Evolutionary conservation across 441 rosid species (phyloP), one percentile per base, ranked within the genome.

Genomic region (Theobroma grandiflorum): DNA sequence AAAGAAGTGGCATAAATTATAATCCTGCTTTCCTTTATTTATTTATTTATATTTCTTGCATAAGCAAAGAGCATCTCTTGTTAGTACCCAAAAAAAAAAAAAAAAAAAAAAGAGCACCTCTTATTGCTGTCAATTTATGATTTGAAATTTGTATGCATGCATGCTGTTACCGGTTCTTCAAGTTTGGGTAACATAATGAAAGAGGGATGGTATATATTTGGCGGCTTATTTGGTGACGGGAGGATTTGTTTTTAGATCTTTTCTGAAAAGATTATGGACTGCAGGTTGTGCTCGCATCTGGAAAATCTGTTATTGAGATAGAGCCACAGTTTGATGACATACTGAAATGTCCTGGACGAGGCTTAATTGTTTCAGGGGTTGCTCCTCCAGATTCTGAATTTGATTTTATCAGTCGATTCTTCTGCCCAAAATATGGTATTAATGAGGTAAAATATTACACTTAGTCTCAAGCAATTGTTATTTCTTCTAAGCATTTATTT

Each of bases 211-310:
- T 45, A 57, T 35, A 10, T 12, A 33, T 75, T 57, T 40, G 55
- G 11, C 26, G n/a, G 40, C 52, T 40, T 8, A 40, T 42, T 45
- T 58, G 16, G 35, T 43, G 52, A 42, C 14, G 15, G 22, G 43
- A 61, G 42, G 15, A 8, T 14, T 74, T 74, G 2, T 52, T 26
- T 40, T 47, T 70, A 14, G 57, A 74, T 58, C 67, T n/a, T 38
- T 43, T 16, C 75, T 70, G 20, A 70, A 14, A 26, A 58, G 20
- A 49, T 22, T 15, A 47, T 31, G 15, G 11, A 49, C 82, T 65
- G 85, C 78, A 91, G 97, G 89, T 90, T 79, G 90, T 87, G 82
- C 86, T 95, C 69, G 85, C 93, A 26, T 93, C 98, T 33, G 85
- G 80, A 63, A 84, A 91, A 84, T 89, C 87, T 82, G 93, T 94